These are phyloP conservation scores for Talaromyces liani DNA, from an alignment of 495 filamentous ascomycete genomes.

Conservation along the genomic window DNA sequence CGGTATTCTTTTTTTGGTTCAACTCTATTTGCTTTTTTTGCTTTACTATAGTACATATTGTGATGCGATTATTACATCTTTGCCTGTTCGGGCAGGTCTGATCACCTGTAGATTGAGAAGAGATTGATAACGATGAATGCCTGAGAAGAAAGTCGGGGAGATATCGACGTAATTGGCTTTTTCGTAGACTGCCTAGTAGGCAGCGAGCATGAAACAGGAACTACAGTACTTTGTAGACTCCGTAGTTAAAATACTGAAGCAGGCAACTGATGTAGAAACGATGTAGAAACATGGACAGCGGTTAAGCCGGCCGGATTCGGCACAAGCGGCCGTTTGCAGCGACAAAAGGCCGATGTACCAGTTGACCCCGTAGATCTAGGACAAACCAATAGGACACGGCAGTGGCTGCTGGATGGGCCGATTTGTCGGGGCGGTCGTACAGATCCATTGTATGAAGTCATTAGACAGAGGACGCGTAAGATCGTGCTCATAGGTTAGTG, in stretches of 20 bases:
- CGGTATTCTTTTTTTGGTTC: background rate
- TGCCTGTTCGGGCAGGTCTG: background rate
- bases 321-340: background rate
- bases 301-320: background rate
- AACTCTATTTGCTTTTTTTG: background rate
- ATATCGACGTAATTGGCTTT: background rate
- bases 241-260: too few species aligned
- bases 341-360: too few species aligned
- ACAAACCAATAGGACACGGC: background rate
- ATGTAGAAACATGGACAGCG: background rate
- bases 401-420: background rate
- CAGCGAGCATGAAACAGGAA: background rate
- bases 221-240: too few species aligned
- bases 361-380: background rate
- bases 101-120: background rate
- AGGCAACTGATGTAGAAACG: too few species aligned
- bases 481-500: background rate
- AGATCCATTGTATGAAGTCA: conserved; percentile 1
- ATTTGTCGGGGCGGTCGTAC: background rate
- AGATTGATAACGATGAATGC: background rate
- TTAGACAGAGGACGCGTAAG: background rate
- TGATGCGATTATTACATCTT: background rate
- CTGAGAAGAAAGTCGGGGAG: background rate
- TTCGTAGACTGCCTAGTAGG: background rate
- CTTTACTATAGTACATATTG: background rate